These are phyloP conservation scores for Penicillium sp. DNA, from an alignment of 2,329 filamentous ascomycete genomes.

Conservation along the genomic window DNA sequence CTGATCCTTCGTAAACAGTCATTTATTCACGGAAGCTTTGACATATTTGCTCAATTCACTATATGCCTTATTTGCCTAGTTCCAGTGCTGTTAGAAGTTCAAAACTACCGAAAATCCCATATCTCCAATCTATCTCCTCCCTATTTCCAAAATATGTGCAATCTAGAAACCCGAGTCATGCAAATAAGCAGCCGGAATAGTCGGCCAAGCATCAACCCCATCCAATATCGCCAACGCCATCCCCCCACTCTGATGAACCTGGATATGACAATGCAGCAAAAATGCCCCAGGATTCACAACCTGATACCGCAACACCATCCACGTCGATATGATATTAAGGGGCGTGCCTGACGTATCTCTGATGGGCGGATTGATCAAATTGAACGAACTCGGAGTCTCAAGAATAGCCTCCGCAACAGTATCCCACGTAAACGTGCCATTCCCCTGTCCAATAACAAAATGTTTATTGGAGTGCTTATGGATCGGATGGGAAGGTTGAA, in stretches of 20 bases:
- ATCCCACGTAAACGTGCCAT: slow-evolving; percentile 52
- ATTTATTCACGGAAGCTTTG: not conserved
- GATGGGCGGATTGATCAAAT: slow-evolving; percentile 57
- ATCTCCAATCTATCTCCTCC: not conserved
- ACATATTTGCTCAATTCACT: not conserved
- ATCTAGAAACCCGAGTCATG: slow-evolving; percentile 16
- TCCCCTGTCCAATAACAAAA: slow-evolving; percentile 57
- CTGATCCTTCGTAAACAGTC: not conserved
- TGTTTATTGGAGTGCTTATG: slow-evolving; percentile 67
- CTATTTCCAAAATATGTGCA: not conserved
- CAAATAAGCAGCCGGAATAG: slow-evolving; percentile 14
- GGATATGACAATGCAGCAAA: slow-evolving; percentile 55
- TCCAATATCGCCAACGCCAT: slow-evolving; percentile 54
- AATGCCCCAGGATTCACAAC: slow-evolving; percentile 51
- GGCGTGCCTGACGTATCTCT: slow-evolving; percentile 52
- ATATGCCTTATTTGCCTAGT: not conserved
- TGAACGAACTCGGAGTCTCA: slow-evolving; percentile 54
- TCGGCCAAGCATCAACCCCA: slow-evolving; percentile 49
- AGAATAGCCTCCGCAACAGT: slow-evolving; percentile 56
- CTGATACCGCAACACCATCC: slow-evolving; percentile 50
- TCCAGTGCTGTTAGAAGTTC: no score
- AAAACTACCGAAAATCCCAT: not conserved
- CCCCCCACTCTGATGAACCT: slow-evolving; percentile 51
- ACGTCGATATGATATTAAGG: slow-evolving; percentile 32
- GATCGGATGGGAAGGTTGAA: slow-evolving; percentile 60